phyloP scores from a whole-genome alignment of 768 basidiomycete species.

The Hypholoma fasciculare region DNA sequence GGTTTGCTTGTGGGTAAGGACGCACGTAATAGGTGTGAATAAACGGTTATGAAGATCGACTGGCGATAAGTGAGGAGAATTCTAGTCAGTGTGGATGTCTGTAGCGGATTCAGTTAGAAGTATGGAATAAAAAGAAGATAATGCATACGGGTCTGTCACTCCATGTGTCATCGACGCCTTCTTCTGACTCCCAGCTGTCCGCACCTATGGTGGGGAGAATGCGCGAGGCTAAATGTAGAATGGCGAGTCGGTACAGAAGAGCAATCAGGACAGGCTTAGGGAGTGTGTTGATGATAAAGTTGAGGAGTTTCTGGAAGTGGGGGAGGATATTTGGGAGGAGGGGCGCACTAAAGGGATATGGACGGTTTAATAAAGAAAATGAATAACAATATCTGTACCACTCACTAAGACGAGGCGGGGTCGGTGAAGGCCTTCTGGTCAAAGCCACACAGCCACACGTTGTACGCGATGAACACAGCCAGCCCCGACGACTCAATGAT shows the following conservation, averaged over 20 bases:
- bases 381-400: constrained; percentile 11
- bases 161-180: constrained; percentile 64
- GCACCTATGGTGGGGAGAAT: constrained; percentile 85
- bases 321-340: constrained; percentile 78
- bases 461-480: constrained; percentile 86
- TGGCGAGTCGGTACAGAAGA: constrained; percentile 75
- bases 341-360: constrained; percentile 53
- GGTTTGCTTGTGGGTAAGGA: constrained; percentile 1
- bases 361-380: constrained; percentile 2
- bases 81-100: constrained; percentile 78
- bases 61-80: constrained; percentile 83
- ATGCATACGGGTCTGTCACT: constrained; percentile 67
- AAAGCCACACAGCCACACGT: constrained; percentile 87
- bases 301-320: constrained; percentile 75
- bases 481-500: constrained; percentile 90
- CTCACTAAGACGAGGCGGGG: constrained; percentile 77
- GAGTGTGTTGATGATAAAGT: constrained; percentile 82
- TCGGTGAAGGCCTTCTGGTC: constrained; percentile 73
- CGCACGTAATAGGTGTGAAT: constrained; percentile 83
- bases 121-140: background rate
- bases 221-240: constrained; percentile 79
- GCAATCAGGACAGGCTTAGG: constrained; percentile 84
- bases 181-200: constrained; percentile 75
- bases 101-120: background rate
- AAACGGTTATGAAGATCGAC: constrained; percentile 82